Evolutionary conservation across 345 rosid species (phyloP).

Genomic region (Crucihimalaya himalaica): DNA sequence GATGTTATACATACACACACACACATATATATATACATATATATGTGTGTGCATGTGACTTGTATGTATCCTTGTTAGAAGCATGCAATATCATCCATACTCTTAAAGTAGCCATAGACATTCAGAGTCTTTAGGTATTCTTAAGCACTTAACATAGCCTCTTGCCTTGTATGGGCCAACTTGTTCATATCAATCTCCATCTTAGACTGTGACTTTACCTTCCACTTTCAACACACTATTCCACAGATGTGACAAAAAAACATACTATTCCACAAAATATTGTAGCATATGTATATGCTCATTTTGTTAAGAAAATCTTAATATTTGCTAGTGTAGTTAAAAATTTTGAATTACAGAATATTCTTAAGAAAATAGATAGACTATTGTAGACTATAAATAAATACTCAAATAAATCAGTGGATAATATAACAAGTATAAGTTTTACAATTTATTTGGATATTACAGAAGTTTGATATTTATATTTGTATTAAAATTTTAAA

Average conservation of each 20-base stretch:
- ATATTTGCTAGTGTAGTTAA: neutral
- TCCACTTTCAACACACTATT: conserved; percentile 35
- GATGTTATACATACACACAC: neutral
- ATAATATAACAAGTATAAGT: neutral
- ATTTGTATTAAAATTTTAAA: neutral
- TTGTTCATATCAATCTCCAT: conserved; percentile 34
- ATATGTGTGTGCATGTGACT: no score
- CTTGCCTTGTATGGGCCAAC: conserved; percentile 42
- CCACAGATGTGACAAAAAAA: conserved; percentile 14
- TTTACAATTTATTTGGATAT: neutral
- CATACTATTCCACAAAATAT: neutral
- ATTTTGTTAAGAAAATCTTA: neutral
- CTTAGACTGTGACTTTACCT: conserved; percentile 29
- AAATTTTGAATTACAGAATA: neutral
- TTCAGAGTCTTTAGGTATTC: conserved; percentile 33
- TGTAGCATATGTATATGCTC: neutral
- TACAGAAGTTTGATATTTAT: neutral
- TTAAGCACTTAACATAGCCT: conserved; percentile 42
- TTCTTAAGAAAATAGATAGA: neutral
- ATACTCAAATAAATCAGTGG: neutral
- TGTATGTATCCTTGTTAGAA: conserved; percentile 21
- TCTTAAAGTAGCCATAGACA: conserved; percentile 32
- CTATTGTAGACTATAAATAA: neutral
- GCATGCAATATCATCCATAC: conserved; percentile 43
- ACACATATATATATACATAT: neutral